phyloP scores from a whole-genome alignment of 2,329 filamentous ascomycete species.

The Fusarium albosuccineum region DNA sequence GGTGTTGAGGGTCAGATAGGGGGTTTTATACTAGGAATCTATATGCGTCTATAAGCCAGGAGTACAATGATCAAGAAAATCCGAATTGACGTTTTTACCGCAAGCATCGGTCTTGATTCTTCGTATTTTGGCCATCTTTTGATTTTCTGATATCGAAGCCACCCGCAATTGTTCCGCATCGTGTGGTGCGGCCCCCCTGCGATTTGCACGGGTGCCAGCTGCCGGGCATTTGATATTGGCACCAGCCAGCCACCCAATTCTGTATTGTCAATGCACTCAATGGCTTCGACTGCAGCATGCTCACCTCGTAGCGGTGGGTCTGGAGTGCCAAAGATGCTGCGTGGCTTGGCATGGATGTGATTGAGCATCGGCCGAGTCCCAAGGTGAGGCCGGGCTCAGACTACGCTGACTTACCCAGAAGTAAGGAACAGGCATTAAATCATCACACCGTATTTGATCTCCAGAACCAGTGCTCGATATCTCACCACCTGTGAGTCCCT shows the following conservation, averaged over 20 bases:
- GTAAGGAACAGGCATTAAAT: too few relatives aligned
- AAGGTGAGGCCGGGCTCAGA: too few relatives aligned
- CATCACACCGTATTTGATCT: too few relatives aligned
- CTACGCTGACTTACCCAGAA: too few relatives aligned
- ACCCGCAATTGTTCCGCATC: too few relatives aligned
- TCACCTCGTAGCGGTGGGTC: too few relatives aligned
- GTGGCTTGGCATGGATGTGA: too few relatives aligned
- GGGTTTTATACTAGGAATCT: constrained; percentile 9
- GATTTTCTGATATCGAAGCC: constrained; percentile 1
- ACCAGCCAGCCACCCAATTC: background rate
- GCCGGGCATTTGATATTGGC: constrained; percentile 28
- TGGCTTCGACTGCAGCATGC: background rate
- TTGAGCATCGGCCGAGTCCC: too few relatives aligned
- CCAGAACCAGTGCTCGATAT: too few relatives aligned
- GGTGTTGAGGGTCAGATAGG: constrained; percentile 6
- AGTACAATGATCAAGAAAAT: background rate
- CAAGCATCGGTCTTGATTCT: background rate
- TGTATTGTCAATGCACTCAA: constrained; percentile 9
- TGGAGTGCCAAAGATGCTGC: too few relatives aligned
- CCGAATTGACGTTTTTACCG: background rate
- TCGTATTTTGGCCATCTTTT: background rate
- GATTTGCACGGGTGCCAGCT: constrained; percentile 7
- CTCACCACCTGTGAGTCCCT: too few relatives aligned
- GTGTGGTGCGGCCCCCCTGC: background rate
- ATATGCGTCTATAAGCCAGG: background rate